Evolutionary conservation across 139 green algal genomes (phyloP).

Genomic region (Coccomyxa sp.): DNA sequence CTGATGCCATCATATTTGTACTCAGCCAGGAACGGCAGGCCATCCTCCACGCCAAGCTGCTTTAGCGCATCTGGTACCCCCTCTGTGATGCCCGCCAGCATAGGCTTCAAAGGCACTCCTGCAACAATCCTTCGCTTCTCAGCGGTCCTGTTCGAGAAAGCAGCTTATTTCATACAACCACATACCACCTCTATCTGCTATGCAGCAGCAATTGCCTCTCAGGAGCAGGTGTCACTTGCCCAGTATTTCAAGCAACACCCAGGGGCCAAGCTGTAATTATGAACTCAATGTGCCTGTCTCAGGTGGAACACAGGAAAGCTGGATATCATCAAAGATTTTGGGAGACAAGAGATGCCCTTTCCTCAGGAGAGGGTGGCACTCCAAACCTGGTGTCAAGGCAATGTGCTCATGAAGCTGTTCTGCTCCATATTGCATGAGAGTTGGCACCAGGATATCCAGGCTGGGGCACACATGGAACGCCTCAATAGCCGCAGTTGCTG

Average conservation of each 20-base stretch:
- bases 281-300: too few relatives aligned
- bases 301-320: too few relatives aligned
- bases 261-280: too few relatives aligned
- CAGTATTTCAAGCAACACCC: too few relatives aligned
- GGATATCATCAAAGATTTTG: too few relatives aligned
- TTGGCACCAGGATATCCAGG: conserved; percentile 60
- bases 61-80: conserved; percentile 57
- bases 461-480: conserved; percentile 82
- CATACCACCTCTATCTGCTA: too few relatives aligned
- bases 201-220: too few relatives aligned
- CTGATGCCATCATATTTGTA: conserved; percentile 90
- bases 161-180: too few relatives aligned
- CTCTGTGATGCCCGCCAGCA: conserved; percentile 77
- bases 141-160: too few relatives aligned
- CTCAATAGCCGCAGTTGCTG: conserved; percentile 43
- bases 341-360: background rate
- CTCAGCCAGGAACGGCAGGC: conserved; percentile 55
- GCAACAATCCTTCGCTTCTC: background rate
- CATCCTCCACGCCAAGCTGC: conserved; percentile 29
- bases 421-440: conserved; percentile 51
- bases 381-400: conserved; percentile 37
- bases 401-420: conserved; percentile 49
- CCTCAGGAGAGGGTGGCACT: background rate
- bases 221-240: background rate
- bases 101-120: conserved; percentile 87